Evolutionary conservation across 2,329 filamentous ascomycete species (phyloP).

Genomic region (Diaporthe sp.): DNA sequence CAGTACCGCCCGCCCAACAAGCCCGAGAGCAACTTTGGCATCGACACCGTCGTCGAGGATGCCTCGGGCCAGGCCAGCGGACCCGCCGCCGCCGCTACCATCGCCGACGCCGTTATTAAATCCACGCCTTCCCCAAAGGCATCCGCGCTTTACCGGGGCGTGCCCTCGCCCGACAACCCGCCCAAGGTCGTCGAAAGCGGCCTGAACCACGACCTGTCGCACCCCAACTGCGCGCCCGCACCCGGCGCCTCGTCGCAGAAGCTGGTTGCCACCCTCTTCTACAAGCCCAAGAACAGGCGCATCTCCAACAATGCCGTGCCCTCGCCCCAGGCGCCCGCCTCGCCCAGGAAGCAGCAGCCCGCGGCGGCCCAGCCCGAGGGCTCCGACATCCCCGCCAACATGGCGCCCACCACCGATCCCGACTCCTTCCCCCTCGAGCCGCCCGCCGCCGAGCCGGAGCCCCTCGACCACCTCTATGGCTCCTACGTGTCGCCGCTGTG

Average conservation of each 20-base stretch:
- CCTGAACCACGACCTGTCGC: slow-evolving; percentile 72
- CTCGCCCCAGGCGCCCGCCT: slow-evolving; percentile 51
- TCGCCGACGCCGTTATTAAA: background rate
- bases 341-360: slow-evolving; percentile 45
- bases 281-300: slow-evolving; percentile 61
- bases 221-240: slow-evolving; percentile 72
- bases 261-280: slow-evolving; percentile 75
- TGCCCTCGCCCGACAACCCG: slow-evolving; percentile 71
- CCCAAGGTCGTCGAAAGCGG: slow-evolving; percentile 74
- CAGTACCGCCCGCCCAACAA: slow-evolving; percentile 71
- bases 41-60: slow-evolving; percentile 76
- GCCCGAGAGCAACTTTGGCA: slow-evolving; percentile 71
- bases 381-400: slow-evolving; percentile 64
- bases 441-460: slow-evolving; percentile 68
- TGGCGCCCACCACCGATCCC: slow-evolving; percentile 71
- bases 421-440: slow-evolving; percentile 73
- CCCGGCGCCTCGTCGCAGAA: slow-evolving; percentile 63
- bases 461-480: slow-evolving; percentile 76
- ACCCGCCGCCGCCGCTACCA: slow-evolving; percentile 41
- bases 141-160: slow-evolving; percentile 66
- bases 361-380: slow-evolving; percentile 49
- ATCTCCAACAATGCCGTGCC: slow-evolving; percentile 53
- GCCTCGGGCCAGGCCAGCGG: slow-evolving; percentile 52
- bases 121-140: slow-evolving; percentile 16
- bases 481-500: slow-evolving; percentile 76